Base-by-base conservation (phyloP, 768 basidiomycete genomes). In the Lactarius deliciosus region DNA sequence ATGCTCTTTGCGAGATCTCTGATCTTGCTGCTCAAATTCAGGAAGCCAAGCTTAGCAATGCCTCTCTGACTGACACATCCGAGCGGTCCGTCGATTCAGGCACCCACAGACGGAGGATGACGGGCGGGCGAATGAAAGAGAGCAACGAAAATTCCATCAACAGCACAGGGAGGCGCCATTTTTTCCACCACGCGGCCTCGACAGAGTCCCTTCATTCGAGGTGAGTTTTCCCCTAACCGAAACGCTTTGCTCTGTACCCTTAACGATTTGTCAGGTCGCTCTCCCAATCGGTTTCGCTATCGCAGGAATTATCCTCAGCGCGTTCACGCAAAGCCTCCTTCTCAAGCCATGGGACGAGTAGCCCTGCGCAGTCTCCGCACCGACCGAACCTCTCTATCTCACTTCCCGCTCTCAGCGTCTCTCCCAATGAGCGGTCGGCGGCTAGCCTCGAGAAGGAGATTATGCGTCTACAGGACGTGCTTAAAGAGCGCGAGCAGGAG, bases 231-330 rank as follows among this genome's bases (percentile, higher is more conserved):
- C 54, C 65, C 38, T 41, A 63, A 59, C 60, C 68, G 57, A 65
- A 45, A n/a, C 63, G 58, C 54, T 28, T 61, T 41, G 66, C 72
- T 47, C 16, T 60, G 63, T 61, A 18, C 60, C 34, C 32, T 56
- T 65, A 58, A 41, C 60, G 45, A 72, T 71, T 68, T 45, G 73
- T 63, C 61, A 92, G 91, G 85, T 94, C 93, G 86, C 86, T 89
- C 71, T 93, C 91, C 81, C 92, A 92, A 79, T 95, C 94, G 77
- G 86, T 89, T 82, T 96, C 95, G 83, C 88, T 96, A 73, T 96
- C 95, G 81, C 95, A 98, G 94, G 94, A 93, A 84, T 85, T 94
- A 71, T 94, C 88, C 72, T 94, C 89, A 81, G 91, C 80, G 79
- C 89, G 88, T 74, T 91, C 87, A 81, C 91, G 90, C 84, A 90